Evolutionary conservation across 2,329 filamentous ascomycete genomes (phyloP), one percentile per base, ranked within the genome.

Genomic region (Furcasterigmium sp.): DNA sequence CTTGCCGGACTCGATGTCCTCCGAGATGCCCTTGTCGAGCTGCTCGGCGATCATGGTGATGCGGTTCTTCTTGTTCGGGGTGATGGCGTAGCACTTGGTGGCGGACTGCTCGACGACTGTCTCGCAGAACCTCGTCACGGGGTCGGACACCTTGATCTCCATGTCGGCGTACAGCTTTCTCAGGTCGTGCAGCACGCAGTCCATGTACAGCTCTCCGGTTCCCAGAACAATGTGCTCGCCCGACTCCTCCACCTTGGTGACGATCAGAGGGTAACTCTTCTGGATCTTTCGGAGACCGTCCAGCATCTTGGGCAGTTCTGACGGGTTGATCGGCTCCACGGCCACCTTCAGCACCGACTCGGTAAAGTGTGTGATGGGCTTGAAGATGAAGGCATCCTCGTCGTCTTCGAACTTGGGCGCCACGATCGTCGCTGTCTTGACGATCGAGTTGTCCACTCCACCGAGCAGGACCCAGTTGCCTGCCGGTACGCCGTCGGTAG

Each of bases 21-120:
- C 84, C 5, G 91, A 89, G 49, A 98, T 95, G 14, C 93, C 93
- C 55, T 94, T 87, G 53, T 98, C 93, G 13, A 98, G 72, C 26
- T 93, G 91, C 63, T 98, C 93, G 4, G 93, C 93, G 45, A 97
- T 87, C 88, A 98, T 96, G 28, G 93, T 97, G 56, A 98, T 86
- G 64, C 95, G 95, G 72, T 98, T 98, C 73, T 96, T 96, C 70
- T 98, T 98, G 71, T 98, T 98, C 3, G 93, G 93, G 3, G 93
- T 97, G 54, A 95, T 82, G 18, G 93, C 91, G 62, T 96, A 98
- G 69, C 93, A 98, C 68, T 96, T 96, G 46, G 95, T 96, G 17
- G 91, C 91, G 15, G 90, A 96, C 53, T 93, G 95, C 63, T 98
- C 93, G 29, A 95, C 90, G 20, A 96, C 91, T 1, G 93, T 98